Evolutionary conservation across 1,284 basidiomycete genomes (phyloP).

Genomic region (Fomes fomentarius): DNA sequence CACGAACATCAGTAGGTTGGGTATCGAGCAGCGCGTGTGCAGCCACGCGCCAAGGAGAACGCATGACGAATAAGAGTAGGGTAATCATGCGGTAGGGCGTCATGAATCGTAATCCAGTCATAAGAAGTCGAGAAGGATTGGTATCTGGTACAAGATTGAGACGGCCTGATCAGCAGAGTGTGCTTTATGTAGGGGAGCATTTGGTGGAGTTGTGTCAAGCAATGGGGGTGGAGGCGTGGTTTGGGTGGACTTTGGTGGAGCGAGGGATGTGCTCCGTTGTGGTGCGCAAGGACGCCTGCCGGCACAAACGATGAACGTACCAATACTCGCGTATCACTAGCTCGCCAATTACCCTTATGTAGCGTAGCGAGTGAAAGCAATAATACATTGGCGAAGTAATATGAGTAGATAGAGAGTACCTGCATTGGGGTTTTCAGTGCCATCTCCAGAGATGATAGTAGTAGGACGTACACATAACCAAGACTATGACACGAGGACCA

Average conservation of each 20-base stretch:
- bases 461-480: no score
- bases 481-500: no score
- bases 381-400: background rate
- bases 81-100: constrained; percentile 14
- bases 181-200: constrained; percentile 1
- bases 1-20: background rate
- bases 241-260: constrained; percentile 2
- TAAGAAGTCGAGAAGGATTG: background rate
- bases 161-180: background rate
- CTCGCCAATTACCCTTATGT: no score
- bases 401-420: background rate
- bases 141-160: background rate
- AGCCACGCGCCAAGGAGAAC: constrained; percentile 8
- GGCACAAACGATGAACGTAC: no score
- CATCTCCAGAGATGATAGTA: no score
- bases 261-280: no score
- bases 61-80: constrained; percentile 12
- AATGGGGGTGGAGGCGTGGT: background rate
- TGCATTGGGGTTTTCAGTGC: no score
- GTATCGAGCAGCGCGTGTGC: background rate
- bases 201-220: constrained; percentile 2
- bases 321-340: no score
- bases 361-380: background rate
- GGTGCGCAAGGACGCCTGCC: background rate
- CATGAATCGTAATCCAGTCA: background rate